Evolutionary conservation across 2,329 filamentous ascomycete genomes (phyloP), one percentile per base, ranked within the genome.

Genomic region (Proliferodiscus dingleyae): DNA sequence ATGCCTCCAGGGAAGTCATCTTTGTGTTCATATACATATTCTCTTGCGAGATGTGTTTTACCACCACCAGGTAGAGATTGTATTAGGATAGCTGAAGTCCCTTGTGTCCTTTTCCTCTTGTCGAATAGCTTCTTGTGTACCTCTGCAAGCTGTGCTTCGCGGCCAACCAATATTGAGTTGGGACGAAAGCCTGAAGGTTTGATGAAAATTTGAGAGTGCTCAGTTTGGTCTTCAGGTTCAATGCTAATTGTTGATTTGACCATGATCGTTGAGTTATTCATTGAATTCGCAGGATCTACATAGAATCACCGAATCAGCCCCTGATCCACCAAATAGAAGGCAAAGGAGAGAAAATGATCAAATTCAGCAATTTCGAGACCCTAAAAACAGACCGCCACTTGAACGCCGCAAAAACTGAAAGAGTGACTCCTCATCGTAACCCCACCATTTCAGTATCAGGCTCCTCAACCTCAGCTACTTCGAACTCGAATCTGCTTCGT

Each of bases 41-140:
- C 72, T 3, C 83, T 72, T 22, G 81, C 81, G 11, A 87, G 66
- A 56, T 86, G 82, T 1, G 80, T 81, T 63, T 87, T 87, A 2
- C 83, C 83, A 11, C 77, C 77, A 2, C 83, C 83, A 2, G 81
- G 78, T 30, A 81, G 75, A 28, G 78, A 79, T 51, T 78, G 77
- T 9, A 87, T 72, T 7, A 87, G 66, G 2, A 83, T 80, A 1
- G 81, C 78, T 19, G 77, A 77, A 1, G 81, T 80, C 13, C 81
- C 79, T 37, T 76, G 66, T 6, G 71, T 68, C 29, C 79, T 68
- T 52, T 72, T 72, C 52, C 73, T 73, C 22, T 69, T 68, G 54
- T 82, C 78, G 56, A 72, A 77, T 3, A 87, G 65, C 58, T 81
- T 74, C 40, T 65, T 69, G 54, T 85, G 79, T 19, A 87, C 66